Evolutionary conservation across 495 filamentous ascomycete genomes (phyloP), one percentile per base, ranked within the genome.

Genomic region (Symbiotaphrina buchneri): DNA sequence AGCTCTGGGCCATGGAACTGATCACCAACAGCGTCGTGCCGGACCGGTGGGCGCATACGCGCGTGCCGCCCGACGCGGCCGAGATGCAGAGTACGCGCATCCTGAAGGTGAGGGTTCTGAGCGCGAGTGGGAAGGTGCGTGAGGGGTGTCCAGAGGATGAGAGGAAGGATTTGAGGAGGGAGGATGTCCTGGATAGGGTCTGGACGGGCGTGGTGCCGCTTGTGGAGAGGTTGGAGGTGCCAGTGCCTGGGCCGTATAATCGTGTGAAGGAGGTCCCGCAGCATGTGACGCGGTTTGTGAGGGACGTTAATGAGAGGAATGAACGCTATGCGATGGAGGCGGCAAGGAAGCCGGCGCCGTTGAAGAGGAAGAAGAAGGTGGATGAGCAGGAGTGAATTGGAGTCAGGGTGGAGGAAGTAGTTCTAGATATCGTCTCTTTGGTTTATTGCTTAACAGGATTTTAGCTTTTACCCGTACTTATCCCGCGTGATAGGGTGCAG

Each of bases 181-280:
- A 56, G n/a, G 66, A 64, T 11, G 31, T 90, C 16, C 55, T 57
- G 8, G 51, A 48, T 6, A 54, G 55, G 21, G 67, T 75, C 5
- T 91, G 81, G 83, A 75, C 73, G 0, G 83, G 83, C 0, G 80
- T 90, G n/a, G 59, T 92, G 13, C 83, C 82, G 2, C 57, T 78
- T 18, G 73, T 65, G 49, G 59, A 61, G 27, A 57, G 49, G 0
- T 50, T 78, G 32, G 81, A 75, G 0, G 58, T 69, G 31, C 81
- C 84, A 0, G 40, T 87, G n/a, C 48, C 69, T 0, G 61, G 58
- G n/a, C 49, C 55, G 23, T 58, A 68, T 35, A 76, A 81, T 37
- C 49, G 53, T 23, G 53, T 81, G 0, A 36, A 42, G n/a, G 39
- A 56, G 7, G 54, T 73, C 13, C 82, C 81, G 0, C 59, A 53